A percentile compares a stretch with the other conserved stretches of the same genome.
Conservation (phyloP, 345 rosid species). For the Corchorus olitorius region DNA sequence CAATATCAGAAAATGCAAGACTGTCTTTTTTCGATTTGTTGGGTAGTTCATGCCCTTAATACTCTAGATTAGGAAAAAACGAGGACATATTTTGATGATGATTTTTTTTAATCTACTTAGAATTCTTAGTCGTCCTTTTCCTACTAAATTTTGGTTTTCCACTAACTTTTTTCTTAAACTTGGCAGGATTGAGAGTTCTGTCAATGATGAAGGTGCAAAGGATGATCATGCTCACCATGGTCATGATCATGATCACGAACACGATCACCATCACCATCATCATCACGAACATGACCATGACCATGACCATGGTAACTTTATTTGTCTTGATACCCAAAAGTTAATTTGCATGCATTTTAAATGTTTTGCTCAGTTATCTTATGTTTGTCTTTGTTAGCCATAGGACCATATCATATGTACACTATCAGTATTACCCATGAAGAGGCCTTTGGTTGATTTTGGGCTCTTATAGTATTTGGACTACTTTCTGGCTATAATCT, state of each 20-base stretch:
- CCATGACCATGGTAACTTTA: constrained; percentile 66
- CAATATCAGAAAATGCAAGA: neutral
- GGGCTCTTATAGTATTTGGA: neutral
- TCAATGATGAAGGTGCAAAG: constrained; percentile 54
- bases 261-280: constrained; percentile 46
- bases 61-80: neutral
- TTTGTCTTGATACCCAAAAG: neutral
- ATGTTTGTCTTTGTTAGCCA: neutral
- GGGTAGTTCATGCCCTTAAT: neutral
- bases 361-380: neutral
- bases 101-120: neutral
- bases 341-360: neutral
- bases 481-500: neutral
- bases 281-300: constrained; percentile 59
- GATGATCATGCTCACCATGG: constrained; percentile 52
- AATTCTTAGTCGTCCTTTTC: constrained; percentile 2
- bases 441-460: neutral
- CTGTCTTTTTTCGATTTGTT: neutral
- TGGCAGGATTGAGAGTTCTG: constrained; percentile 82
- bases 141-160: constrained; percentile 14
- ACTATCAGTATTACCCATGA: neutral
- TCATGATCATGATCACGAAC: constrained; percentile 46
- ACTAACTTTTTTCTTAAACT: constrained; percentile 19
- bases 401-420: neutral
- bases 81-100: neutral